These are phyloP conservation scores for Peronospora tabacina DNA, from an alignment of 352 stramenopile species.

Conservation along the genomic window DNA sequence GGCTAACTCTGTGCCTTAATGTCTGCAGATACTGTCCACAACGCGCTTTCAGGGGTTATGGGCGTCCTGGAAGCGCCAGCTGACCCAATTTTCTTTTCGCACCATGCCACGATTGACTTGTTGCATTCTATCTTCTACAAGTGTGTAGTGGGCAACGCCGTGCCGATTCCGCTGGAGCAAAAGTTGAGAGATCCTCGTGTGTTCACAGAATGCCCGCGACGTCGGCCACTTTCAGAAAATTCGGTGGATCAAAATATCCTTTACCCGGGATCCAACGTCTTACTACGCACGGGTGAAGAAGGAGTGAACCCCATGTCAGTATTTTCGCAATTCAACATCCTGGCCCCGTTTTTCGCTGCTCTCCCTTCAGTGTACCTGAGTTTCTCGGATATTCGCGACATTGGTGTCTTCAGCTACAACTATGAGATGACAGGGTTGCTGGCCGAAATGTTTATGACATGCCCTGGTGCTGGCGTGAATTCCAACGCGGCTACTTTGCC, in stretches of 20 bases:
- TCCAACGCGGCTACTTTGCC: constrained; percentile 10
- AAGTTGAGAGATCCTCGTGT: constrained; percentile 56
- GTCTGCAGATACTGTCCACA: constrained; percentile 72
- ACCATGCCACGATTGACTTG: constrained; percentile 77
- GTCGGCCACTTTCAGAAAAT: constrained; percentile 23
- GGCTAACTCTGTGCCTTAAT: constrained; percentile 10
- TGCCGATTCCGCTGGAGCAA: constrained; percentile 38
- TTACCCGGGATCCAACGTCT: constrained; percentile 44
- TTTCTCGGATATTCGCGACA: constrained; percentile 62
- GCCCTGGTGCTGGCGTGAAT: constrained; percentile 35
- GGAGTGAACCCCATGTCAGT: constrained; percentile 41
- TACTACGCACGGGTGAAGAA: constrained; percentile 46
- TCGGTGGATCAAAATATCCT: constrained; percentile 46
- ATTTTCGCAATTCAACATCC: constrained; percentile 37
- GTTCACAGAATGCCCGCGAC: constrained; percentile 50
- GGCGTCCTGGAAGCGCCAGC: constrained; percentile 59
- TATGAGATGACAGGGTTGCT: constrained; percentile 74
- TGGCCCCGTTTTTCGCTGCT: constrained; percentile 47
- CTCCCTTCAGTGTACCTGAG: constrained; percentile 62
- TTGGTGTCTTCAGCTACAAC: constrained; percentile 78
- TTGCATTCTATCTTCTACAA: constrained; percentile 84
- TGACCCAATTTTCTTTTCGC: constrained; percentile 84
- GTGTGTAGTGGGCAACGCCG: constrained; percentile 59
- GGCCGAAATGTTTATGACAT: constrained; percentile 67
- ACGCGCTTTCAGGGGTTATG: constrained; percentile 59